Evolutionary conservation across 2,329 filamentous ascomycete genomes (phyloP), one percentile per base, ranked within the genome.

Genomic region (Curvularia eragrostidis): DNA sequence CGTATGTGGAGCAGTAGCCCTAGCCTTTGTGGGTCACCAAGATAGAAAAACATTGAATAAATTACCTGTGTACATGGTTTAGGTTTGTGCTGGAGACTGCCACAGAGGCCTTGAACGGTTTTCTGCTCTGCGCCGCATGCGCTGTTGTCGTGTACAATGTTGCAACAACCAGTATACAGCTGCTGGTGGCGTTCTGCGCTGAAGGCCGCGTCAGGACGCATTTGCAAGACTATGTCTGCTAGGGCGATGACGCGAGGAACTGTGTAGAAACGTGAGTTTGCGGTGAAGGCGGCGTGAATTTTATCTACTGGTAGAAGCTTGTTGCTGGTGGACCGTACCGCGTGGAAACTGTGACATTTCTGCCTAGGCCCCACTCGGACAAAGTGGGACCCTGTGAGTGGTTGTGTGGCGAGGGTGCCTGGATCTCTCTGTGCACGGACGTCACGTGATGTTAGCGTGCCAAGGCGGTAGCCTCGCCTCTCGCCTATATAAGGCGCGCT

Each of bases 371-470:
- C 13, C 44, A 30, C 54, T 24, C 26, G 7, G 10, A 3, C 3
- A 7, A 5, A 12, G 13, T n/a, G n/a, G 5, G 21, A 3, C 12
- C 4, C 34, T 48, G 10, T 21, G 42, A 38, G 53, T 57, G 54
- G 54, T 2, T 15, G 21, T 7, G 12, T 7, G 3, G 9, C 12
- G 26, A 13, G 39, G 9, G 21, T 42, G 41, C 21, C 21, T n/a
- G 13, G 21, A 10, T 2, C 21, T 39, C 5, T 6, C 41, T n/a
- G 23, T 21, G 13, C 41, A 30, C 38, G 44, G 44, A 52, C 1
- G 9, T 68, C 62, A 68, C 64, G 42, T 68, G 65, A 58, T 2
- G 0, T 36, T 66, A 66, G 65, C 62, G 62, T 43, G 58, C 62
- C 65, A 62, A 68, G 64, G 8, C 41, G 18, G n/a, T 53, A 60